A percentile compares a stretch with the other conserved stretches of the same genome.
phyloP scores from a whole-genome alignment of 768 basidiomycete species.

The Suillus paluster region DNA sequence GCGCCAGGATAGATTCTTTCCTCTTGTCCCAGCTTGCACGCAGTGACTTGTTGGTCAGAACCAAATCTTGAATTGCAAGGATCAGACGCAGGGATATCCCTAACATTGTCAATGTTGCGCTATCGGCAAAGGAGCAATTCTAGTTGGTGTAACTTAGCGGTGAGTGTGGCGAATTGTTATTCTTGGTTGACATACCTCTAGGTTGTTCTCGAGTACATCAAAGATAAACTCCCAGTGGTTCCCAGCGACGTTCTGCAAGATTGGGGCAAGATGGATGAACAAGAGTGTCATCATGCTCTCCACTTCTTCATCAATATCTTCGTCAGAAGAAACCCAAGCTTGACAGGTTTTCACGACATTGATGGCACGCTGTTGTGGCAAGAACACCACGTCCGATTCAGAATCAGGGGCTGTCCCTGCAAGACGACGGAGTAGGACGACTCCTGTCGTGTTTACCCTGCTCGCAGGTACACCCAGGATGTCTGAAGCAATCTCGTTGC shows the following conservation, averaged over 20 bases:
- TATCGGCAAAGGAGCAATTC: constrained; percentile 65
- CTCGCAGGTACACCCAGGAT: constrained; percentile 66
- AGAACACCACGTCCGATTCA: constrained; percentile 81
- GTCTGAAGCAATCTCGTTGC: constrained; percentile 89
- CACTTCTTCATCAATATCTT: constrained; percentile 75
- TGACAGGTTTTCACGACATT: constrained; percentile 87
- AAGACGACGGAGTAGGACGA: constrained; percentile 70
- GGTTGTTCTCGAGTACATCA: constrained; percentile 84
- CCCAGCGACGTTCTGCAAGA: constrained; percentile 85
- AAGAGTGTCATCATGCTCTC: constrained; percentile 79
- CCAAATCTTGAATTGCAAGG: constrained; percentile 68
- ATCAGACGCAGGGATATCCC: constrained; percentile 73
- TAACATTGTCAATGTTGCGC: constrained; percentile 61
- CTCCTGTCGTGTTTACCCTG: constrained; percentile 70
- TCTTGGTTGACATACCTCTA: constrained; percentile 64
- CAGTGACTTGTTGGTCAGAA: constrained; percentile 72
- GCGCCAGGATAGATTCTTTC: constrained; percentile 51
- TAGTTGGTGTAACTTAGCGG: constrained; percentile 26
- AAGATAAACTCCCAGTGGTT: constrained; percentile 93
- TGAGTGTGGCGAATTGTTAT: neutral
- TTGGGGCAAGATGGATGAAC: constrained; percentile 78
- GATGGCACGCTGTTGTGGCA: constrained; percentile 83
- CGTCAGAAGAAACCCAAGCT: constrained; percentile 72
- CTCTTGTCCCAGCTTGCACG: constrained; percentile 70
- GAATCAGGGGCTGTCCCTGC: constrained; percentile 74